Evolutionary conservation across 352 stramenopile species (phyloP).

Genomic region (Pythium plurisporium): DNA sequence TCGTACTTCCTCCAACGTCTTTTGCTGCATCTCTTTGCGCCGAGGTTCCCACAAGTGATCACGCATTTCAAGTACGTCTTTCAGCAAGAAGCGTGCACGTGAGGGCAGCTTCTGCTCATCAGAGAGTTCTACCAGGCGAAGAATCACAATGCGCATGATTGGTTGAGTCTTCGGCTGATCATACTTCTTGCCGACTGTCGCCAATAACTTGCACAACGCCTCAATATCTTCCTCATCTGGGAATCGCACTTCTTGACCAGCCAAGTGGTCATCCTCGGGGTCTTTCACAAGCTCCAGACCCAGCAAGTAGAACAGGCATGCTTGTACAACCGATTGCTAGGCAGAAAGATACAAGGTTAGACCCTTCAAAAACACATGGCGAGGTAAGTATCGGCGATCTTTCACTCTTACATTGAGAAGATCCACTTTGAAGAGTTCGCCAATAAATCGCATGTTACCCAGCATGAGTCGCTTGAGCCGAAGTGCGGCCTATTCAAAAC

Average conservation of each 20-base stretch:
- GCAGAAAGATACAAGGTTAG: background rate
- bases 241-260: slow-evolving; percentile 66
- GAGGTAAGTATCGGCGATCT: slow-evolving; percentile 4
- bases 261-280: slow-evolving; percentile 36
- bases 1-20: slow-evolving; percentile 82
- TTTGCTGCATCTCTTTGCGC: slow-evolving; percentile 84
- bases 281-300: slow-evolving; percentile 62
- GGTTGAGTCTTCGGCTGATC: slow-evolving; percentile 70
- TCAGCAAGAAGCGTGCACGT: slow-evolving; percentile 73
- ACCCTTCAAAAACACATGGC: slow-evolving; percentile 60
- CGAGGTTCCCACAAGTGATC: slow-evolving; percentile 86
- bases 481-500: slow-evolving; percentile 36
- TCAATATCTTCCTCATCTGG: slow-evolving; percentile 83
- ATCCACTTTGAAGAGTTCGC: slow-evolving; percentile 85
- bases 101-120: slow-evolving; percentile 69
- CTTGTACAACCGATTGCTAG: slow-evolving; percentile 68
- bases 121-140: slow-evolving; percentile 80
- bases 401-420: slow-evolving; percentile 56
- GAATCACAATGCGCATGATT: slow-evolving; percentile 84
- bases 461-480: slow-evolving; percentile 74
- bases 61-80: slow-evolving; percentile 80
- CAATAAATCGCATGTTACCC: slow-evolving; percentile 87
- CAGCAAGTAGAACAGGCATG: slow-evolving; percentile 77
- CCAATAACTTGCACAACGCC: slow-evolving; percentile 83
- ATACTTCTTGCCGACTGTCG: slow-evolving; percentile 83